Evolutionary conservation across 306 rosid genomes (phyloP).

Genomic region (Vachellia collinsii): DNA sequence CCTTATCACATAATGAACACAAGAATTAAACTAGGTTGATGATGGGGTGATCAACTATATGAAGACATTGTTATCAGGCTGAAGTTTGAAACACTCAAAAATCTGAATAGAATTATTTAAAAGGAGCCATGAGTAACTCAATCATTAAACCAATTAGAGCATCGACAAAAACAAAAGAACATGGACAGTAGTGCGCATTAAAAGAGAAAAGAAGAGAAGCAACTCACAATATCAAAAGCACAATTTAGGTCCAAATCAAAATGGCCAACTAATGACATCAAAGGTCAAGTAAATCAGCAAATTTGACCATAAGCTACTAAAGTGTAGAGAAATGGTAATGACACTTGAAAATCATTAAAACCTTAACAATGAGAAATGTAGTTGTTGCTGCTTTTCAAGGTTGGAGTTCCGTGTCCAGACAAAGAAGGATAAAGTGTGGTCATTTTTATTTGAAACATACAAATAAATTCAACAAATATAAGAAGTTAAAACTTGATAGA

Average conservation of each 20-base stretch:
- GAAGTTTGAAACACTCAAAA: conserved; percentile 90
- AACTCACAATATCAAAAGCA: conserved; percentile 55
- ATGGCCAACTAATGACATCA: conserved; percentile 98
- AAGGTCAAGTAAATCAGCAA: conserved; percentile 31
- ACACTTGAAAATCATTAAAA: conserved; percentile 39
- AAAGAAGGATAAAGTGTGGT: conserved; percentile 81
- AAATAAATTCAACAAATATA: too few relatives aligned
- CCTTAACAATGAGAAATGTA: conserved; percentile 93
- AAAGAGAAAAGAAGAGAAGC: too few relatives aligned
- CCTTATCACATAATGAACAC: background rate
- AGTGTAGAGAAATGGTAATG: conserved; percentile 16
- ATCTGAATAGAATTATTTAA: conserved; percentile 54
- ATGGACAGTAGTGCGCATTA: too few relatives aligned
- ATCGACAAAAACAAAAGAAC: background rate
- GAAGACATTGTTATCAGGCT: conserved; percentile 73
- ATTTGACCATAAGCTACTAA: conserved; percentile 30
- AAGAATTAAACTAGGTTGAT: conserved; percentile 14
- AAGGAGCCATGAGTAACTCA: conserved; percentile 28
- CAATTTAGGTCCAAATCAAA: conserved; percentile 97
- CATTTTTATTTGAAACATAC: background rate
- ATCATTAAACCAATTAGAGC: conserved; percentile 4
- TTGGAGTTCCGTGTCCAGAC: conserved; percentile 64
- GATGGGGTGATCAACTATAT: conserved; percentile 93
- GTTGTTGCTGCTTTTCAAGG: conserved; percentile 62
- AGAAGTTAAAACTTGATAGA: too few relatives aligned